Evolutionary conservation across 768 basidiomycete species (phyloP).

Genomic region (Coprinopsis sp.): DNA sequence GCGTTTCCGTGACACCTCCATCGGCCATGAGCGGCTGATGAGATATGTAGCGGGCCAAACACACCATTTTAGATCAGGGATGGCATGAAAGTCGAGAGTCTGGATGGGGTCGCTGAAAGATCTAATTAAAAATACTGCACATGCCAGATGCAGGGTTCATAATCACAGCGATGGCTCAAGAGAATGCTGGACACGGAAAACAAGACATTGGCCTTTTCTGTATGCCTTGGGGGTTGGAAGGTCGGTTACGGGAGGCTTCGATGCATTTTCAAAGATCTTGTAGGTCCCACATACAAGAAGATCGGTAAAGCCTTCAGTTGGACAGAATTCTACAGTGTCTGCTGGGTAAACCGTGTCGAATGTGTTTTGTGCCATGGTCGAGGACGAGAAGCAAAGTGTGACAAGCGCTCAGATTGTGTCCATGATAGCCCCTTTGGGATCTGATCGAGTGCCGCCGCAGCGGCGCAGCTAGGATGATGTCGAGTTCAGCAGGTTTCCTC

Average conservation of each 20-base stretch:
- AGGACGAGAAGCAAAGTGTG: neutral
- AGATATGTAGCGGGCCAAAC: neutral
- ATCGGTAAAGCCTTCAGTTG: conserved; percentile 50
- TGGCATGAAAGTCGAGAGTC: conserved; percentile 68
- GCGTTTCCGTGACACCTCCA: conserved; percentile 56
- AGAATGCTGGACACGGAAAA: conserved; percentile 44
- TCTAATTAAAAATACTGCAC: neutral
- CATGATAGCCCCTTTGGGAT: too few species aligned
- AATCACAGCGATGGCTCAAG: conserved; percentile 34
- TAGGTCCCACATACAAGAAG: conserved; percentile 92
- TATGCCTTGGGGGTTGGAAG: conserved; percentile 27
- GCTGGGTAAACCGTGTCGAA: conserved; percentile 79
- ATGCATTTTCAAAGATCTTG: conserved; percentile 54
- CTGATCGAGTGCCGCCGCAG: too few species aligned
- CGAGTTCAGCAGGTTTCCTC: neutral
- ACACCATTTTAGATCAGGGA: conserved; percentile 95
- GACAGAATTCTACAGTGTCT: conserved; percentile 90
- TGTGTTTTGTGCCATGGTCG: neutral
- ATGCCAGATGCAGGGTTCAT: neutral
- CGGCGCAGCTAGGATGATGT: neutral
- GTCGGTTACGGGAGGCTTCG: conserved; percentile 14
- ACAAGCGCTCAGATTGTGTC: neutral
- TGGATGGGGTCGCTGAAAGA: conserved; percentile 54
- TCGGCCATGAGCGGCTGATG: neutral
- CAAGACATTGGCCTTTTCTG: conserved; percentile 70